These are phyloP conservation scores for Eucalyptus tenuipes DNA, from an alignment of 345 rosid genomes.

Conservation along the genomic window DNA sequence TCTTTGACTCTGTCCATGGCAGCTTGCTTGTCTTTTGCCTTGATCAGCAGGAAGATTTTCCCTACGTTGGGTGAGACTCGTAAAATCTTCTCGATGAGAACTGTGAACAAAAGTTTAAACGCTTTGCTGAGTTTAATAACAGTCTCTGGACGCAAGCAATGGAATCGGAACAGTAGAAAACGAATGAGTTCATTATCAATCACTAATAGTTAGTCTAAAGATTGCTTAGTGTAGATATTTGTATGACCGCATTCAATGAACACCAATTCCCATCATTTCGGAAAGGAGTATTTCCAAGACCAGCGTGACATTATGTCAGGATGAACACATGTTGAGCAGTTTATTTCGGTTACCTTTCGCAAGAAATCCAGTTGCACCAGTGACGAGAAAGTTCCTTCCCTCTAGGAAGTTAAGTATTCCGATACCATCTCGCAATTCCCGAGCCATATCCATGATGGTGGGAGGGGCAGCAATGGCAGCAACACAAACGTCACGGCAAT, in stretches of 20 bases:
- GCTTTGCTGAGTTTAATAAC: background rate
- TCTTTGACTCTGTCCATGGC: background rate
- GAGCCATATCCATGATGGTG: background rate
- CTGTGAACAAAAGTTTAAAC: background rate
- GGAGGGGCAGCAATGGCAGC: background rate
- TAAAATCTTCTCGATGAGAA: background rate
- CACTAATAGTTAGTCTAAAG: background rate
- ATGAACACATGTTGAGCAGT: background rate
- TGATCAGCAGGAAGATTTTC: background rate
- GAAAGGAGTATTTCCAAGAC: background rate
- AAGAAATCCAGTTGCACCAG: background rate
- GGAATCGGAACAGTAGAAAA: background rate
- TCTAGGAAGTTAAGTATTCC: background rate
- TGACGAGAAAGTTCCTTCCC: background rate
- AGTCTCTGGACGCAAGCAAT: background rate
- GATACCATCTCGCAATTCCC: background rate
- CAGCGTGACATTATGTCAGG: background rate
- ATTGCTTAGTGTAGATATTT: background rate
- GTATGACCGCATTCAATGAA: background rate
- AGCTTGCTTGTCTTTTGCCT: background rate
- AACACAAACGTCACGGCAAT: background rate
- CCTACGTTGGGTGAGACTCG: background rate
- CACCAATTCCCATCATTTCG: background rate
- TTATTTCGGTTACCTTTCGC: background rate
- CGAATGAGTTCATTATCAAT: background rate